A percentile compares a stretch with the other conserved stretches of the same genome.
Conservation (phyloP, 495 filamentous ascomycete genomes). For the Staphylotrichum tortipilum region DNA sequence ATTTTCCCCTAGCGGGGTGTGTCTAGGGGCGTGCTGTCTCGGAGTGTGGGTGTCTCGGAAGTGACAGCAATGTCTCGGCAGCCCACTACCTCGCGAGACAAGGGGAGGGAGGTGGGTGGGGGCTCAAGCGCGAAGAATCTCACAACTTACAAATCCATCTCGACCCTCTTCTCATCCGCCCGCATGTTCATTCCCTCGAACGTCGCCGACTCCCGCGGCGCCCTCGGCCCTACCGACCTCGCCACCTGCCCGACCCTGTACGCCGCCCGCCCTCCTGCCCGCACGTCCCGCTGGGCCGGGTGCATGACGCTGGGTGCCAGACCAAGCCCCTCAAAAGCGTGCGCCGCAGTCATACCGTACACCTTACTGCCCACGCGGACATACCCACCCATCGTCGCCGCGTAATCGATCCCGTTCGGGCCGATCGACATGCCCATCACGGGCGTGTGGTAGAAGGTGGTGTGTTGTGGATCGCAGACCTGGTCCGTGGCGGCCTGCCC, state of each 20-base stretch:
- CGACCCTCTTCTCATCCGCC: not conserved
- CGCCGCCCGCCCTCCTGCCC: not conserved
- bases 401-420: not conserved
- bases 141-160: too few species aligned
- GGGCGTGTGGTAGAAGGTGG: not conserved
- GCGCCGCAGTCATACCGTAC: conserved; percentile 12
- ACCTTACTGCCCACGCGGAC: not conserved
- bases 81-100: too few species aligned
- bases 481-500: too few species aligned
- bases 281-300: conserved; percentile 6
- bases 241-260: conserved; percentile 6
- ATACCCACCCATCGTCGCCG: conserved; percentile 11
- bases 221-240: not conserved
- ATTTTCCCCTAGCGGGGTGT: too few species aligned
- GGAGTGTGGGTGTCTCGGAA: too few species aligned
- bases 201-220: conserved; percentile 6
- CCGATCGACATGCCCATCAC: conserved; percentile 11
- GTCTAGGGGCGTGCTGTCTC: too few species aligned
- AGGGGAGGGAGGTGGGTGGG: too few species aligned
- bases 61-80: too few species aligned
- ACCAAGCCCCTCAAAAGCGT: conserved; percentile 5
- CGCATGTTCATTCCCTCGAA: conserved; percentile 1
- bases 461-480: conserved; percentile 8
- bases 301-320: not conserved
- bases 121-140: too few species aligned